Base-by-base conservation (phyloP, 495 filamentous ascomycete species). In the Aspergillus cavernicola region DNA sequence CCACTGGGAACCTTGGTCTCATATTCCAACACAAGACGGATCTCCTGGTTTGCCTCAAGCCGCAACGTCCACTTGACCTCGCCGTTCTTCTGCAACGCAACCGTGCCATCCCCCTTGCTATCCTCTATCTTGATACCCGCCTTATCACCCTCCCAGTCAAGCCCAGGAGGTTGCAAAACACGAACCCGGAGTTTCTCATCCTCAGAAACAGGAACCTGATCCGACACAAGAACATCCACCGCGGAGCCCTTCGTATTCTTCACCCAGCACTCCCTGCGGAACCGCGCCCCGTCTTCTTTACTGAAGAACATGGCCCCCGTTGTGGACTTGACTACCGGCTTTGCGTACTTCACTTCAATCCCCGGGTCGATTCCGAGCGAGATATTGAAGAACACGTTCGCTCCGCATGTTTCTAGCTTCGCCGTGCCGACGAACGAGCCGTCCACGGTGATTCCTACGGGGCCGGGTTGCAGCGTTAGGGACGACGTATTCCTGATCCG, bases 191-290 rank as follows among this genome's bases (percentile, higher is more conserved):
- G 66, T 41, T 73, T 72, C 61, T 88, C 85, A 39, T 88, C 84
- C 61, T 87, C 78, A 24, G 75, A 81, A 3, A 87, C 74, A 3
- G 86, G 86, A 11, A 88, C 70, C 68, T 89, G 85, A 52, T 90
- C 85, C 7, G 83, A 63, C 28, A 88, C 75, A 0, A 76, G 68
- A 8, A 87, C 52, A 39, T 78, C 76, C 23, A 85, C 75, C 8
- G 67, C 56, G 0, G 67, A 53, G 18, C 59, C 57, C 50, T 80
- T 82, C 2, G 79, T 83, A 60, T 87, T 89, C 33, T 77, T 78
- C 24, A 90, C 65, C 49, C 71, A 75, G 36, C 80, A 69, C 35
- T 67, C 71, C 13, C 85, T 80, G 4, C 72, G 80, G 64, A 84
- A 88, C 13, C 79, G 63, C 6, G 75, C 69, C 31, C 74, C 76